A percentile compares a stretch with the other conserved stretches of the same genome.
phyloP scores from a whole-genome alignment of 2,329 filamentous ascomycete species.

The Colletotrichum sp. region DNA sequence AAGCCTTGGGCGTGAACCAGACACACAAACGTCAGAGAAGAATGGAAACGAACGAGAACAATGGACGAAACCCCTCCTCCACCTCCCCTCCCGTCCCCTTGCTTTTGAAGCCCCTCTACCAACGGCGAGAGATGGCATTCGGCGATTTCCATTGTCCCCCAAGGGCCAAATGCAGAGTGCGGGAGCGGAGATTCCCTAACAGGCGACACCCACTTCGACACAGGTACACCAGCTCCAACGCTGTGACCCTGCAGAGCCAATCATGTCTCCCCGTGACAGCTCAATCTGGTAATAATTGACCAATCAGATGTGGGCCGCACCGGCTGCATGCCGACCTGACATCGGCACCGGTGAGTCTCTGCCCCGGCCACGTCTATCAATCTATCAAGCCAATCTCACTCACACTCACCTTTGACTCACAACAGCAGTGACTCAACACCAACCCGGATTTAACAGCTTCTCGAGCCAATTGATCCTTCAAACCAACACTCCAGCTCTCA shows the following conservation, averaged over 20 bases:
- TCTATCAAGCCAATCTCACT: neutral
- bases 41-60: neutral
- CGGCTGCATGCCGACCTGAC: neutral
- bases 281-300: constrained; percentile 11
- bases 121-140: neutral
- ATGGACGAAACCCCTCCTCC: neutral
- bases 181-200: constrained; percentile 20
- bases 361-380: neutral
- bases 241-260: neutral
- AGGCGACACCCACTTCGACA: neutral
- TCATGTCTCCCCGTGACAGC: neutral
- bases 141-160: neutral
- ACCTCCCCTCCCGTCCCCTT: neutral
- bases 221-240: neutral
- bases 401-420: constrained; percentile 13
- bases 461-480: neutral
- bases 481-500: neutral
- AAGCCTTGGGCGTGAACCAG: neutral
- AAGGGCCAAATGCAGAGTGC: neutral
- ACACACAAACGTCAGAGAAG: neutral
- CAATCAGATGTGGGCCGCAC: constrained; percentile 15
- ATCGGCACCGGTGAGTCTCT: neutral
- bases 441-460: neutral
- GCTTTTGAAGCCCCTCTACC: neutral
- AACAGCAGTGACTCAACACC: neutral